A percentile compares a stretch with the other conserved stretches of the same genome.
phyloP scores from a whole-genome alignment of 2,329 filamentous ascomycete species.

The Sarocladiaceae sp. region DNA sequence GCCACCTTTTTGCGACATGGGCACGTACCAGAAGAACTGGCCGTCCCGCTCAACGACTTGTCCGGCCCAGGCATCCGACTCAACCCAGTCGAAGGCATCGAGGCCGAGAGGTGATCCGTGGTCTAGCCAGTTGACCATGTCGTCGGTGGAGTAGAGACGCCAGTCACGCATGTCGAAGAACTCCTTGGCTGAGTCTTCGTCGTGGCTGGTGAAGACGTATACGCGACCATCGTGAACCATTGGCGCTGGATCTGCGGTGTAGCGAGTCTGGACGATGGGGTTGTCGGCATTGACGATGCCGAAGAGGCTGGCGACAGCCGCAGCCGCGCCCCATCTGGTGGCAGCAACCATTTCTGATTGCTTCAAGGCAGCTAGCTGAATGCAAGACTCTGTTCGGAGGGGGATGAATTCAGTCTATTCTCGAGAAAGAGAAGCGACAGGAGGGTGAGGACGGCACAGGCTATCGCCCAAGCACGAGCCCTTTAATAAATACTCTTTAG shows the following conservation, averaged over 20 bases:
- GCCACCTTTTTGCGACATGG: constrained; percentile 15
- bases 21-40: constrained; percentile 27
- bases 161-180: constrained; percentile 25
- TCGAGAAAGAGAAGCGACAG: too few species aligned
- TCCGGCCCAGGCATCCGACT: constrained; percentile 25
- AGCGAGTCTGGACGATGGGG: constrained; percentile 10
- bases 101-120: constrained; percentile 20
- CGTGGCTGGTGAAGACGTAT: constrained; percentile 26
- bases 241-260: constrained; percentile 20
- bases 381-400: too few species aligned
- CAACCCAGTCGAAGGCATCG: constrained; percentile 25
- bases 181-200: constrained; percentile 18
- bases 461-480: too few species aligned
- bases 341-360: too few species aligned
- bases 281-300: constrained; percentile 8
- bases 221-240: constrained; percentile 20
- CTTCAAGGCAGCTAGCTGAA: too few species aligned
- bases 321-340: background rate
- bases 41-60: constrained; percentile 24
- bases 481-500: too few species aligned
- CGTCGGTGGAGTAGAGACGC: constrained; percentile 24
- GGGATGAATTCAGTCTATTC: too few species aligned
- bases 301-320: background rate
- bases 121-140: constrained; percentile 29
- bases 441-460: too few species aligned